These are phyloP conservation scores for Elongisporangium undulatum DNA, from an alignment of 352 stramenopile species.

Conservation along the genomic window DNA sequence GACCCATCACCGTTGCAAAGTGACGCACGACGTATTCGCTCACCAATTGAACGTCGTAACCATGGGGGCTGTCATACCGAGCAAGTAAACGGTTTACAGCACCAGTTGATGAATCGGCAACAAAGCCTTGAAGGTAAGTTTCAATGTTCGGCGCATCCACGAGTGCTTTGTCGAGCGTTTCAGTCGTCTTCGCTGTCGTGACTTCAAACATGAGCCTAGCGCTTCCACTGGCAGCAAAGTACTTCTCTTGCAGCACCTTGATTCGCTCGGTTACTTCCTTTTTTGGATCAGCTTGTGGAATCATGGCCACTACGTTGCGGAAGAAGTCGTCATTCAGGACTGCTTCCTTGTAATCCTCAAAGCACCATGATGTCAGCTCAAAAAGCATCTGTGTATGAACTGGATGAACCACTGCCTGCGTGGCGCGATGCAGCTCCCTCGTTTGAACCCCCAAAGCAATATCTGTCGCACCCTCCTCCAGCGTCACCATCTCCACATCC, in stretches of 20 bases:
- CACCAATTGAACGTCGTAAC: neutral
- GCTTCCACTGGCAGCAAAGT: neutral
- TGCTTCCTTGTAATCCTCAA: constrained; percentile 6
- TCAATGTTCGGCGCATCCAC: neutral
- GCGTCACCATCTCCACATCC: neutral
- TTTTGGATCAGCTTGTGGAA: neutral
- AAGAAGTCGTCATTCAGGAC: constrained; percentile 1
- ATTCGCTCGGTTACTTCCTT: neutral
- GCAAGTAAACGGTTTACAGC: constrained; percentile 7
- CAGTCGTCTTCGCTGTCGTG: constrained; percentile 1
- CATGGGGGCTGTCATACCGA: too few relatives aligned
- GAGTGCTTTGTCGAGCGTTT: neutral
- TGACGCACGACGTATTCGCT: neutral
- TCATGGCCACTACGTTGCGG: neutral
- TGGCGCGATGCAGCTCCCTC: too few relatives aligned
- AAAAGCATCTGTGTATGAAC: constrained; percentile 6
- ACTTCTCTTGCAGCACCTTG: neutral
- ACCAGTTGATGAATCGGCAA: neutral
- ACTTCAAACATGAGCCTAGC: neutral
- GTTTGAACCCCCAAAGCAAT: too few relatives aligned
- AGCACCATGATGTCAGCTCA: constrained; percentile 5
- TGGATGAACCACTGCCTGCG: too few relatives aligned
- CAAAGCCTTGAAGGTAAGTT: neutral
- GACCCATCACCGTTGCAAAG: too few relatives aligned
- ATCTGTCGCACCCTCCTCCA: neutral